Evolutionary conservation across 169 alveolate genomes (phyloP).

Genomic region (Plasmodium gonderi): DNA sequence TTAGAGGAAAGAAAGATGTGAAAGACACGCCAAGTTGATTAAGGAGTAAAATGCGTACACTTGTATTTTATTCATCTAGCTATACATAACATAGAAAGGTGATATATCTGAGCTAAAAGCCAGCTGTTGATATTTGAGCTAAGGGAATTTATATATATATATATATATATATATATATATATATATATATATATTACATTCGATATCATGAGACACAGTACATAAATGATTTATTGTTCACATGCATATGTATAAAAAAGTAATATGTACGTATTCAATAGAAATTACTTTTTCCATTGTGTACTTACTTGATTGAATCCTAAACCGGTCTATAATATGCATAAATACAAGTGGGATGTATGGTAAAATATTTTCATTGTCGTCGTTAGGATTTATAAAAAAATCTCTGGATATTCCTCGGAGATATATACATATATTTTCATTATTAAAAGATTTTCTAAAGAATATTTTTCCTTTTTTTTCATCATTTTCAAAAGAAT

Average conservation of each 20-base stretch:
- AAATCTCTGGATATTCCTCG: conserved; percentile 41
- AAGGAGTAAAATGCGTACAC: too few species aligned
- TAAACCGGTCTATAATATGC: conserved; percentile 53
- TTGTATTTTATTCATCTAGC: too few species aligned
- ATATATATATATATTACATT: too few species aligned
- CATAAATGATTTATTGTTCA: too few species aligned
- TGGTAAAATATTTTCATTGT: conserved; percentile 19
- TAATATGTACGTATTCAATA: not conserved
- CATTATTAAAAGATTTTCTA: conserved; percentile 41
- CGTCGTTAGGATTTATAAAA: conserved; percentile 64
- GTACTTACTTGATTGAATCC: conserved; percentile 54
- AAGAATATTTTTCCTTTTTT: conserved; percentile 30
- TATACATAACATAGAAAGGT: too few species aligned
- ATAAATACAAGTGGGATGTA: conserved; percentile 59
- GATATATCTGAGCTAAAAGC: too few species aligned
- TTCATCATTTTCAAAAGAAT: conserved; percentile 38
- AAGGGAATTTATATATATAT: too few species aligned
- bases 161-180: too few species aligned
- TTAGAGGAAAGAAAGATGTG: too few species aligned
- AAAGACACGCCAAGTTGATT: too few species aligned
- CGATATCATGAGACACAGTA: too few species aligned
- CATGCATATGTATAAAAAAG: not conserved
- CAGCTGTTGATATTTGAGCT: too few species aligned
- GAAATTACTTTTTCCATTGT: not conserved
- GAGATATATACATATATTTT: conserved; percentile 48